phyloP scores from a whole-genome alignment of 495 filamentous ascomycete species.

The Filosporella fistucella region DNA sequence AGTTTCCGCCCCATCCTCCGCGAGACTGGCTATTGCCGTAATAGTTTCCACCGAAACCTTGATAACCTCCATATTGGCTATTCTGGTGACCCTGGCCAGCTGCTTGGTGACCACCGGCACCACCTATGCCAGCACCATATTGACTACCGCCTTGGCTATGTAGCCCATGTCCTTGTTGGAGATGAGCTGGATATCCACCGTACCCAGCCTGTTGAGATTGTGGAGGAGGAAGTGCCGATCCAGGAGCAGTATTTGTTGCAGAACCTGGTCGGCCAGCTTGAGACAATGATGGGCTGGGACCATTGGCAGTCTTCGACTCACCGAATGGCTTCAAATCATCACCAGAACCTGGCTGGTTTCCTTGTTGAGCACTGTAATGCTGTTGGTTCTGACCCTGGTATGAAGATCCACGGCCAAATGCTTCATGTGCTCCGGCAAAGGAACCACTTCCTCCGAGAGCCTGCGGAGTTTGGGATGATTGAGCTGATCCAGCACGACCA shows the following conservation, averaged over 20 bases:
- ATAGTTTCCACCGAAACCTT: conserved; percentile 52
- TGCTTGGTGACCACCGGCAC: conserved; percentile 60
- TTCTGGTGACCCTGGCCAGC: conserved; percentile 59
- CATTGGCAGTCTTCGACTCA: conserved; percentile 63
- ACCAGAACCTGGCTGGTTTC: conserved; percentile 49
- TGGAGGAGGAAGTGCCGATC: conserved; percentile 65
- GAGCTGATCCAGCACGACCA: conserved; percentile 67
- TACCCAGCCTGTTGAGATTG: conserved; percentile 66
- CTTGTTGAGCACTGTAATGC: conserved; percentile 60
- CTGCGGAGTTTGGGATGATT: conserved; percentile 65
- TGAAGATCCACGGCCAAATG: conserved; percentile 63
- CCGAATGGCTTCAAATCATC: conserved; percentile 77
- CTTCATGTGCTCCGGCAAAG: conserved; percentile 70
- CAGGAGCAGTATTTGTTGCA: conserved; percentile 67
- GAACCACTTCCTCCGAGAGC: conserved; percentile 52
- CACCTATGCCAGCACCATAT: conserved; percentile 61
- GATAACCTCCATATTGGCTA: conserved; percentile 43
- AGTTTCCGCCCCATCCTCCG: conserved; percentile 69
- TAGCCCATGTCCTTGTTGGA: conserved; percentile 56
- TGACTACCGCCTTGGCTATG: conserved; percentile 51
- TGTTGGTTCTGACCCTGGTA: conserved; percentile 66
- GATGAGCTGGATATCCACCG: conserved; percentile 67
- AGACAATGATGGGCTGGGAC: conserved; percentile 79
- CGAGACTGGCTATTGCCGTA: conserved; percentile 43
- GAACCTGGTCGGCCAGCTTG: conserved; percentile 81